A percentile compares a stretch with the other conserved stretches of the same genome.
Evolutionary conservation across 2,329 filamentous ascomycete species (phyloP).

Genomic region (Dactylellina drechsleri): DNA sequence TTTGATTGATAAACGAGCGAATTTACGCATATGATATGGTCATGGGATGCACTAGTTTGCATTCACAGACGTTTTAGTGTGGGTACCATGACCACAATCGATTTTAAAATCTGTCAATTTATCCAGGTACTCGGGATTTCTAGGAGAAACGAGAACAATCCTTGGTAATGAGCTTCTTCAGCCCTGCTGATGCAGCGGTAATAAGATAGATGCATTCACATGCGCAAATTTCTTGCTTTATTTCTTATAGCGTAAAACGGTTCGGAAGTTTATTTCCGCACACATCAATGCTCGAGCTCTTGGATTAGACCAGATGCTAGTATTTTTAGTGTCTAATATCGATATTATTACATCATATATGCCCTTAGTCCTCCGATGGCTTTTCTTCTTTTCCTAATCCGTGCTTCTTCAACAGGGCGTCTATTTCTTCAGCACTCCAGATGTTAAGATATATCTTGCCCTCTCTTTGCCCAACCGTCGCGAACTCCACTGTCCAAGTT

Average conservation of each 20-base stretch:
- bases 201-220: too few species aligned
- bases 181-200: background rate
- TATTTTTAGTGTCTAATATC: conserved; percentile 24
- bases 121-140: conserved; percentile 17
- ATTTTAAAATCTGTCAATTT: conserved; percentile 7
- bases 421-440: conserved; percentile 97
- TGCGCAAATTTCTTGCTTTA: background rate
- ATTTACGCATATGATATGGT: conserved; percentile 42
- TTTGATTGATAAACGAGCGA: conserved; percentile 18
- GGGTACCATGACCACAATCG: conserved; percentile 8
- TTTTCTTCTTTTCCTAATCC: conserved; percentile 88
- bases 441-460: conserved; percentile 98
- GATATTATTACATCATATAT: background rate
- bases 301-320: conserved; percentile 43
- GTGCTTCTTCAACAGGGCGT: conserved; percentile 90
- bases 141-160: background rate
- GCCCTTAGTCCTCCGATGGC: conserved; percentile 69
- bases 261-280: background rate
- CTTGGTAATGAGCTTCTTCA: background rate
- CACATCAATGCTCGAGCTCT: conserved; percentile 9
- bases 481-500: conserved; percentile 81
- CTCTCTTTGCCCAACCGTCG: conserved; percentile 93
- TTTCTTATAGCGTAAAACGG: background rate
- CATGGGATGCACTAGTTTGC: conserved; percentile 40
- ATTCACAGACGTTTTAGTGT: conserved; percentile 7